Percentiles rank a stretch among this genome's conserved stretches.
These are phyloP conservation scores for Alternaria rosae DNA, from an alignment of 2,329 filamentous ascomycete genomes.

Conservation along the genomic window DNA sequence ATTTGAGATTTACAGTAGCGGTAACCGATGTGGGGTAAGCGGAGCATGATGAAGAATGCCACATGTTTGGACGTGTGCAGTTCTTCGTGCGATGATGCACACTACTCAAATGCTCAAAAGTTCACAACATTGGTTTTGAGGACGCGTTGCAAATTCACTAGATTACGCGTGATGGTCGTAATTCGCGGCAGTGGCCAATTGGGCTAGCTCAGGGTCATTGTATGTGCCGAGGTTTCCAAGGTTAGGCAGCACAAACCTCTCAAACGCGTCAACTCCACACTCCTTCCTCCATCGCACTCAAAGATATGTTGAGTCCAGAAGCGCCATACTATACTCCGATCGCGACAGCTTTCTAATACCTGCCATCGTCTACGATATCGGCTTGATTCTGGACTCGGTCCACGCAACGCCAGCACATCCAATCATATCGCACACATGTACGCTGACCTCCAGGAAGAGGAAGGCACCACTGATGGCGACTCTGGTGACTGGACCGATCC, in stretches of 20 bases:
- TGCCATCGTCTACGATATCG: not conserved
- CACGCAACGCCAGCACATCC: conserved; percentile 2
- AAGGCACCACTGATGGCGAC: not conserved
- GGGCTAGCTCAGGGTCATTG: not conserved
- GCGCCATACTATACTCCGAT: not conserved
- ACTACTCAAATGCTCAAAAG: not conserved
- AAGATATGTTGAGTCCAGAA: too few relatives aligned
- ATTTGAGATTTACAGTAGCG: not conserved
- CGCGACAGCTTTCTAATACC: not conserved
- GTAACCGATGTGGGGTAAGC: not conserved
- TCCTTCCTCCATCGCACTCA: not conserved
- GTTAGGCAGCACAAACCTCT: not conserved
- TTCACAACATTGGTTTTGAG: not conserved
- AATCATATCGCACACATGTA: conserved; percentile 12
- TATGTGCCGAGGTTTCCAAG: not conserved
- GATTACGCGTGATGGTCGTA: not conserved
- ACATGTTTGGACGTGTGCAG: not conserved
- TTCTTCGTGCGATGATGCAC: not conserved
- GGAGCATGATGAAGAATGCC: not conserved
- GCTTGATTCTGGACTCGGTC: not conserved
- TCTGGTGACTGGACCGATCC: not conserved
- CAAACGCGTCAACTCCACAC: not conserved
- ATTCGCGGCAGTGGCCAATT: not conserved
- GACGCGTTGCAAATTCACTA: not conserved
- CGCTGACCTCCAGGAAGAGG: conserved; percentile 5